Evolutionary conservation across 495 filamentous ascomycete genomes (phyloP).

Genomic region (Penicillium simplicissimum): DNA sequence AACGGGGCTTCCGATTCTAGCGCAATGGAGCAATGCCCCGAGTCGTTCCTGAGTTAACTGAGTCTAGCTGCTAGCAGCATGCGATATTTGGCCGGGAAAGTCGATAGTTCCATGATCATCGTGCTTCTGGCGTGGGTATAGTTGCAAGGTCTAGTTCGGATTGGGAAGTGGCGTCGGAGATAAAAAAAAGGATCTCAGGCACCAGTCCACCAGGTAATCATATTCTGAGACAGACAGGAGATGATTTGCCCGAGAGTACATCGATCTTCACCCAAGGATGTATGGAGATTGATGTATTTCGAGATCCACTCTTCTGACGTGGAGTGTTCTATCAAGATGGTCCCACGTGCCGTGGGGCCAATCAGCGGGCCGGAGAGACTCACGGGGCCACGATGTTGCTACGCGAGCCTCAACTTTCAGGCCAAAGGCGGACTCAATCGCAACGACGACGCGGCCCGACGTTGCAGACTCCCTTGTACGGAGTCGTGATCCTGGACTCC

Average conservation of each 20-base stretch:
- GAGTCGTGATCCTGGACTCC: not conserved
- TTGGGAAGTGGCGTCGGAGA: not conserved
- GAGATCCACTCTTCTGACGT: not conserved
- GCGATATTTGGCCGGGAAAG: not conserved
- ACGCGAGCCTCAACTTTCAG: not conserved
- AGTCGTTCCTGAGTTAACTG: not conserved
- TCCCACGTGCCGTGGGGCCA: constrained; percentile 5
- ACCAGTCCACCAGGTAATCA: not conserved
- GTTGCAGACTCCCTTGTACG: not conserved
- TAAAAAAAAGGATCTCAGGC: not conserved
- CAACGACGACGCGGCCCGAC: not conserved
- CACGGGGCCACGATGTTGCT: not conserved
- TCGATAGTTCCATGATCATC: not conserved
- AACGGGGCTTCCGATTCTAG: too few species aligned
- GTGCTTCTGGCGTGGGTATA: not conserved
- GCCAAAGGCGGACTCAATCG: not conserved
- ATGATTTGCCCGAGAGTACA: not conserved
- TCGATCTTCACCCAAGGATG: not conserved
- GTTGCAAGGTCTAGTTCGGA: not conserved
- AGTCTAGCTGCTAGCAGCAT: too few species aligned
- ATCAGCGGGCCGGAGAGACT: not conserved
- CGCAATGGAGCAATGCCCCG: too few species aligned
- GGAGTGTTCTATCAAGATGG: not conserved
- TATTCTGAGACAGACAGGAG: not conserved
- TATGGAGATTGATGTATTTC: not conserved